Evolutionary conservation across 1,139 yeast genomes (phyloP).

Genomic region (Zygoascus hellenicus): DNA sequence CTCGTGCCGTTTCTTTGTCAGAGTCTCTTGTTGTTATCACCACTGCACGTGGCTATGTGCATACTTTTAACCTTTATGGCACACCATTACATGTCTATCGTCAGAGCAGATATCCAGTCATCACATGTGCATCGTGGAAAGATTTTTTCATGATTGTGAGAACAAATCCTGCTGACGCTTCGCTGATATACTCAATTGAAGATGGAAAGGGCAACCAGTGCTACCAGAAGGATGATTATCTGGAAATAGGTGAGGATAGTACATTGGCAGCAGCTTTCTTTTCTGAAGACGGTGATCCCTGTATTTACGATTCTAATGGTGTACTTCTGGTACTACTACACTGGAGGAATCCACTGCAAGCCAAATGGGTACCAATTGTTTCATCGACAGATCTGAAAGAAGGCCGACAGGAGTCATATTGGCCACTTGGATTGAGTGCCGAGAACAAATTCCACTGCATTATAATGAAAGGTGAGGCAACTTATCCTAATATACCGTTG

Average conservation of each 20-base stretch:
- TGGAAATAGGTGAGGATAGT: conserved; percentile 29
- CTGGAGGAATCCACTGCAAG: conserved; percentile 71
- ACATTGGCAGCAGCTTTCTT: conserved; percentile 57
- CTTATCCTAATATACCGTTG: conserved; percentile 59
- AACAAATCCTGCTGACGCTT: conserved; percentile 21
- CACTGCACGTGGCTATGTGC: conserved; percentile 52
- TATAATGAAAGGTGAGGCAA: conserved; percentile 55
- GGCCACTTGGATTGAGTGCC: conserved; percentile 81
- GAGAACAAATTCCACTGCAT: conserved; percentile 63
- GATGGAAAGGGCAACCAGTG: conserved; percentile 35
- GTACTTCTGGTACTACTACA: conserved; percentile 60
- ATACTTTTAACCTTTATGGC: conserved; percentile 52
- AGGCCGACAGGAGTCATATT: conserved; percentile 47
- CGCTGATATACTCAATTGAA: conserved; percentile 35
- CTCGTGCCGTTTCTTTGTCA: conserved; percentile 49
- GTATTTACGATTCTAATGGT: conserved; percentile 73
- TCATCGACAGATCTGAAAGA: conserved; percentile 55
- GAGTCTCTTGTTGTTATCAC: conserved; percentile 46
- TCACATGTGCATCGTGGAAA: conserved; percentile 48
- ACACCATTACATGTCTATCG: conserved; percentile 46
- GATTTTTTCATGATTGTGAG: conserved; percentile 43
- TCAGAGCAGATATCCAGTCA: conserved; percentile 45
- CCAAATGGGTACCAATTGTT: conserved; percentile 84
- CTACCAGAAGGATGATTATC: conserved; percentile 35
- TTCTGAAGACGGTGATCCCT: conserved; percentile 84